phyloP scores from a whole-genome alignment of 2,329 filamentous ascomycete species.

The Colletotrichum endophyticum region DNA sequence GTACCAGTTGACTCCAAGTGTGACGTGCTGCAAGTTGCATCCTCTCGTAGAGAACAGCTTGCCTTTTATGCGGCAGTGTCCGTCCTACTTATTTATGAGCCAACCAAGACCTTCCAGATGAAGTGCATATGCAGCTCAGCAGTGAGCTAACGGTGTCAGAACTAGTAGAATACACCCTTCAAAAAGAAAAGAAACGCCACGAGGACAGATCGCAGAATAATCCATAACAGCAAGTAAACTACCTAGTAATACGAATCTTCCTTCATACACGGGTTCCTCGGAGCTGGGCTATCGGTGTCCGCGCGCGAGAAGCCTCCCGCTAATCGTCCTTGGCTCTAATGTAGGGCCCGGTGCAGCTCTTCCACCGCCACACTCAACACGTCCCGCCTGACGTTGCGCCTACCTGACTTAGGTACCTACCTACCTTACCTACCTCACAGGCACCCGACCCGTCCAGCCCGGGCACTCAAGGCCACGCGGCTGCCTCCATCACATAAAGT shows the following conservation, averaged over 20 bases:
- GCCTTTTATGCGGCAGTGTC: not conserved
- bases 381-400: not conserved
- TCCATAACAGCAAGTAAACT: not conserved
- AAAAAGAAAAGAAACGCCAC: not conserved
- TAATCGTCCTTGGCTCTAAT: not conserved
- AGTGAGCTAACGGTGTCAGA: not conserved
- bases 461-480: slow-evolving; percentile 18
- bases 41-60: not conserved
- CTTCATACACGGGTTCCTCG: not conserved
- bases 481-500: slow-evolving; percentile 13
- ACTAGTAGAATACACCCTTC: not conserved
- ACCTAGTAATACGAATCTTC: not conserved
- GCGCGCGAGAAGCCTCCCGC: not conserved
- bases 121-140: not conserved
- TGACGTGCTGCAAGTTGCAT: not conserved
- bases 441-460: not conserved
- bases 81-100: not conserved
- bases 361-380: not conserved
- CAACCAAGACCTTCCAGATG: not conserved
- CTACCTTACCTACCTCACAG: not conserved
- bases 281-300: not conserved
- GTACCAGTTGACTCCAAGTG: not conserved
- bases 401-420: not conserved
- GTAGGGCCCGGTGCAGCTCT: not conserved
- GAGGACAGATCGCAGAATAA: not conserved